These are phyloP conservation scores for Podaxis sp. DNA, from an alignment of 768 basidiomycete genomes.

Conservation along the genomic window DNA sequence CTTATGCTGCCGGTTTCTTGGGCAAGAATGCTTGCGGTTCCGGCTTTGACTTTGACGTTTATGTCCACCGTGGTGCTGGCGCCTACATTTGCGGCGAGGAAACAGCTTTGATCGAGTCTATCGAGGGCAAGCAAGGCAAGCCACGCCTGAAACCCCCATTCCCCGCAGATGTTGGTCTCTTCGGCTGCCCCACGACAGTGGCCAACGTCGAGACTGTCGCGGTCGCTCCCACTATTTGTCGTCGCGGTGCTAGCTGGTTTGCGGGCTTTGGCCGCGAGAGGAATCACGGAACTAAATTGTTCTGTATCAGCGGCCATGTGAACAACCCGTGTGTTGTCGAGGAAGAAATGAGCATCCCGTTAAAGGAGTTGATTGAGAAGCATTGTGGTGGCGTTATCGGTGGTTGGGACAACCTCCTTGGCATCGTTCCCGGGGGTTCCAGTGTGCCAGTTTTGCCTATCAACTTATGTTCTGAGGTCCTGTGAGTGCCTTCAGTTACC, in stretches of 20 bases:
- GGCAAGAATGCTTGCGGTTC: constrained; percentile 91
- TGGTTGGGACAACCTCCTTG: constrained; percentile 96
- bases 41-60: constrained; percentile 95
- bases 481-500: constrained; percentile 55
- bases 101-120: constrained; percentile 93
- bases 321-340: constrained; percentile 98
- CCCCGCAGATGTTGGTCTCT: constrained; percentile 97
- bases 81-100: constrained; percentile 99
- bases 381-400: constrained; percentile 94
- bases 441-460: constrained; percentile 93
- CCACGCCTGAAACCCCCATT: constrained; percentile 97
- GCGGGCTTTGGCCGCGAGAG: constrained; percentile 87
- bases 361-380: constrained; percentile 92
- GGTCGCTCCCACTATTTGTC: constrained; percentile 94
- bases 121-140: constrained; percentile 99
- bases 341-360: constrained; percentile 98
- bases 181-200: constrained; percentile 96
- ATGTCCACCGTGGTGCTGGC: constrained; percentile 97
- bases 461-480: constrained; percentile 78
- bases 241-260: constrained; percentile 90
- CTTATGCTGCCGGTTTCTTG: constrained; percentile 85
- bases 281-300: constrained; percentile 96
- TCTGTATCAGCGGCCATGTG: constrained; percentile 95
- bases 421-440: constrained; percentile 94
- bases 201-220: constrained; percentile 99